phyloP scores from a whole-genome alignment of 2,329 filamentous ascomycete genomes.

The Teratosphaeria epicoccoides region DNA sequence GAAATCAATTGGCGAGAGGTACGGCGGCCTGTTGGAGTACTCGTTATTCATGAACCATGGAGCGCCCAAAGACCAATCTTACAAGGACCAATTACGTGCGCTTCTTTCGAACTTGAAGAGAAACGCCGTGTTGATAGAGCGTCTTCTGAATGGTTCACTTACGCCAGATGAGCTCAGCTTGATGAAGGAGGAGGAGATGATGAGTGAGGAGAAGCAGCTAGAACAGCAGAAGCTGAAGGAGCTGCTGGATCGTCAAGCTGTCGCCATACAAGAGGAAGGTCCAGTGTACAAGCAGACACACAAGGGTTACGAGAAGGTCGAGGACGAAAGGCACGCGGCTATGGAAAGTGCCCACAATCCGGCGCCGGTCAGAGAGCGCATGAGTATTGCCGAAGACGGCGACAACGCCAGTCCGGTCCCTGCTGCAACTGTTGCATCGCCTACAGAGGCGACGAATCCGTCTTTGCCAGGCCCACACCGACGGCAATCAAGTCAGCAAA shows the following conservation, averaged over 20 bases:
- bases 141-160: conserved; percentile 62
- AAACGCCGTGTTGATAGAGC: conserved; percentile 66
- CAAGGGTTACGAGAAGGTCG: conserved; percentile 87
- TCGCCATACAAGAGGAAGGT: conserved; percentile 60
- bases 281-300: conserved; percentile 80
- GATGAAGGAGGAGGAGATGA: conserved; percentile 86
- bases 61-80: conserved; percentile 42
- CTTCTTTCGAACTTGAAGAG: conserved; percentile 81
- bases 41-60: conserved; percentile 47
- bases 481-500: conserved; percentile 27
- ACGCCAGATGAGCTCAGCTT: conserved; percentile 66
- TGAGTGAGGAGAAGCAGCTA: conserved; percentile 75
- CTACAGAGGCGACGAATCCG: conserved; percentile 10
- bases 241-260: conserved; percentile 70
- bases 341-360: conserved; percentile 39
- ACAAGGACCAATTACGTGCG: conserved; percentile 57
- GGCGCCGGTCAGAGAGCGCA: conserved; percentile 34
- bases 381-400: conserved; percentile 23
- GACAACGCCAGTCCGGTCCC: conserved; percentile 4
- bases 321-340: conserved; percentile 49
- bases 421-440: conserved; percentile 1
- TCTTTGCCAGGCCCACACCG: conserved; percentile 2
- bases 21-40: conserved; percentile 73
- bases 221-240: conserved; percentile 69
- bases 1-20: conserved; percentile 54